Evolutionary conservation across 208 protist species (phyloP), one percentile per base, ranked within the genome.

Genomic region (Leishmania mexicana): DNA sequence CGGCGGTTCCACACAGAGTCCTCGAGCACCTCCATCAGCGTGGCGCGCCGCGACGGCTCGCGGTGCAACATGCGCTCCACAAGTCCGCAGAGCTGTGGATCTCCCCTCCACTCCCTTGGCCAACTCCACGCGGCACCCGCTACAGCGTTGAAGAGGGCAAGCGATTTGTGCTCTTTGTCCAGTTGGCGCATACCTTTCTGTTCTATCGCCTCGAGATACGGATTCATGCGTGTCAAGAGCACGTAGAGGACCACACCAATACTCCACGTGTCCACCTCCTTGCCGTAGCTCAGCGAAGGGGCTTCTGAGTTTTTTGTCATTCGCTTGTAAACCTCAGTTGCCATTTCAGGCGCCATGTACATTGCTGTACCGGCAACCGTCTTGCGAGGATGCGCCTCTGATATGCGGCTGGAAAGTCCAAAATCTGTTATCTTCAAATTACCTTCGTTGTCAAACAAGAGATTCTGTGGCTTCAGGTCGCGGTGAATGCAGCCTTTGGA

Each of bases 351-450:
- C 3, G 95, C 95, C 95, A 98, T 98, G 86, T 98, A 98, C 91
- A 96, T 95, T 35, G 92, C 92, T 1, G 95, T 98, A 11, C 95
- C 95, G 3, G 95, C 95, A 35, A 98, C 93, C 1, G 95, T 98
- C 83, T 96, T 97, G 53, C 95, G 88, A 31, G 93, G 92, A 72
- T 96, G 88, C 17, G 85, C 83, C 31, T 97, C 92, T 13, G 89
- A 91, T 70, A 97, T 94, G 49, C 91, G 83, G 78, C 92, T 97
- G 8, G 92, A 95, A 31, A 98, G 86, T 21, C 96, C 96, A 86
- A 98, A 98, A 81, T 98, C 96, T 45, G 94, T 97, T n/a, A 98
- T 92, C 84, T 98, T 98, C 51, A 98, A 79, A 73, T 96, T 97
- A 13, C 95, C 95, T 53, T 95, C 81, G 79, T 87, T 87, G 81